phyloP scores from a whole-genome alignment of 1,284 basidiomycete species.

The Paramarasmius palmivorus region DNA sequence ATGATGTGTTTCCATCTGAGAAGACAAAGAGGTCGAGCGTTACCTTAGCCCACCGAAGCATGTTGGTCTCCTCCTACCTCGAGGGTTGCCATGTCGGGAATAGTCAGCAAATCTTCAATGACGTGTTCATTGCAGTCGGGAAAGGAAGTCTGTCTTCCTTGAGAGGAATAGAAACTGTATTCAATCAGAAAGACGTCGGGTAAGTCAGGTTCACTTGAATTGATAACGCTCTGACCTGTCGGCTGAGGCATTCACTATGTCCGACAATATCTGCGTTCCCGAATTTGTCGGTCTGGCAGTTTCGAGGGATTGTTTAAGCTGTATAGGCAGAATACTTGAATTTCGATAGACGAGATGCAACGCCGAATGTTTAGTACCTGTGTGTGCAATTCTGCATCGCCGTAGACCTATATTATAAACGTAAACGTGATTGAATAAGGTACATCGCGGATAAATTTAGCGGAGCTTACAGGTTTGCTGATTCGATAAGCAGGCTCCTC shows the following conservation, averaged over 20 bases:
- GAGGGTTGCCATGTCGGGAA: constrained; percentile 59
- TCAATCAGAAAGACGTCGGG: constrained; percentile 1
- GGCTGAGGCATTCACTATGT: constrained; percentile 69
- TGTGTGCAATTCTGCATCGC: constrained; percentile 53
- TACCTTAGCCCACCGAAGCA: constrained; percentile 6
- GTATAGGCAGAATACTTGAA: neutral
- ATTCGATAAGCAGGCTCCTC: constrained; percentile 63
- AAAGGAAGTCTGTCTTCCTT: constrained; percentile 80
- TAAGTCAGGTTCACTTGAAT: constrained; percentile 4
- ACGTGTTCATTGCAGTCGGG: constrained; percentile 72
- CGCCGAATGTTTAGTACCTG: too few relatives aligned
- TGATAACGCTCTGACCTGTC: constrained; percentile 55
- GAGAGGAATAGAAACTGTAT: constrained; percentile 80
- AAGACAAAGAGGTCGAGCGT: constrained; percentile 7
- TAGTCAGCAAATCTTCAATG: constrained; percentile 55
- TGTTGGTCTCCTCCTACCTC: constrained; percentile 48
- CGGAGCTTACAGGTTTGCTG: constrained; percentile 60
- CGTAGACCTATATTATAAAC: constrained; percentile 45
- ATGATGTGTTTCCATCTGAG: constrained; percentile 82
- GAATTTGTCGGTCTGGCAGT: constrained; percentile 42
- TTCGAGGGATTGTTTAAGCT: constrained; percentile 52
- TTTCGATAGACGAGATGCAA: constrained; percentile 6
- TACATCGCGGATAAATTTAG: constrained; percentile 1
- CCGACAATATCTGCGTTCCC: constrained; percentile 39
- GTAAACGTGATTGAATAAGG: constrained; percentile 5